phyloP scores from a whole-genome alignment of 2,329 filamentous ascomycete species.

The Penicillium sclerotigenum region DNA sequence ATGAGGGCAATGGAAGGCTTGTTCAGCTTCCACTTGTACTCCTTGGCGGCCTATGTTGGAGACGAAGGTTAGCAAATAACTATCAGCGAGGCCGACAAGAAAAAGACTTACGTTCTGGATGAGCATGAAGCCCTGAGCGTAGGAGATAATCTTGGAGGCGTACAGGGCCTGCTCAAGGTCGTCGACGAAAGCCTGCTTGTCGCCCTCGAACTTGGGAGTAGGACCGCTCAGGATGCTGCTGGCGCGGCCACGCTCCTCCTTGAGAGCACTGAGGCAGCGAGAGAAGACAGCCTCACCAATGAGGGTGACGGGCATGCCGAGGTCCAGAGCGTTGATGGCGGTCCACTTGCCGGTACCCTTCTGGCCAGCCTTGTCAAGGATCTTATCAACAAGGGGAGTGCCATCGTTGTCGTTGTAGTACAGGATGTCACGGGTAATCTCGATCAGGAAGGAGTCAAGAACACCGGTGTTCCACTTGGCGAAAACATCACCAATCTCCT shows the following conservation, averaged over 20 bases:
- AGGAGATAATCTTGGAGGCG: constrained; percentile 99
- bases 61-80: background rate
- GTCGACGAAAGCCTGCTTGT: constrained; percentile 90
- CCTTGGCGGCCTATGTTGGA: constrained; percentile 71
- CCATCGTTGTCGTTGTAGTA: constrained; percentile 97
- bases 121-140: constrained; percentile 99
- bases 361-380: constrained; percentile 95
- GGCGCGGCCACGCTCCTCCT: constrained; percentile 84
- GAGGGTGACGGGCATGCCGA: constrained; percentile 96
- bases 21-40: constrained; percentile 98
- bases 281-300: constrained; percentile 97
- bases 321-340: constrained; percentile 96
- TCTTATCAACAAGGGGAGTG: constrained; percentile 92
- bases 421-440: constrained; percentile 98
- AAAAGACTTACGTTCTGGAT: constrained; percentile 79
- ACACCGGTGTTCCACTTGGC: constrained; percentile 98
- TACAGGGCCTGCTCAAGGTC: constrained; percentile 99
- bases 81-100: background rate
- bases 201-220: constrained; percentile 74
- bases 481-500: constrained; percentile 95
- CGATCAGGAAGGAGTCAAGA: constrained; percentile 97
- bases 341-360: constrained; percentile 99
- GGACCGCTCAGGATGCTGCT: constrained; percentile 76
- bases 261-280: constrained; percentile 89
- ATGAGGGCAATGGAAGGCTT: constrained; percentile 99